phyloP scores from a whole-genome alignment of 805 yeast species.

The Candida sanyiensis region DNA sequence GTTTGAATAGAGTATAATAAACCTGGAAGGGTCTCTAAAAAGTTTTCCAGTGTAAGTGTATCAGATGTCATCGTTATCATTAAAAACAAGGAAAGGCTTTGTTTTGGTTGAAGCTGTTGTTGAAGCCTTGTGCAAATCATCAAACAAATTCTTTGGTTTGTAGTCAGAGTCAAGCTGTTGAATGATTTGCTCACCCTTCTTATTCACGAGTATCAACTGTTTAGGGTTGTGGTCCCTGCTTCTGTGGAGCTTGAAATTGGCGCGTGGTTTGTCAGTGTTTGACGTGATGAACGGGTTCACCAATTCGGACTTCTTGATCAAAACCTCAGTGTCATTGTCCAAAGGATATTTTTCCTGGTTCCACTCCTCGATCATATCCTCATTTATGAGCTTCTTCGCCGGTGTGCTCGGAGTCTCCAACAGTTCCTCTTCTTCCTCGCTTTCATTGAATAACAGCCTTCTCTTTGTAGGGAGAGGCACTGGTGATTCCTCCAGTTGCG shows the following conservation, averaged over 20 bases:
- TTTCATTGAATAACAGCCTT: conserved; percentile 17
- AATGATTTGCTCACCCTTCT: conserved; percentile 29
- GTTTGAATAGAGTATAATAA: neutral
- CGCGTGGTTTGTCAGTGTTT: neutral
- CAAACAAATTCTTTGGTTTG: conserved; percentile 28
- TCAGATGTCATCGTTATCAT: neutral
- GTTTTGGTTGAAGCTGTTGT: neutral
- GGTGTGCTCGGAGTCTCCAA: conserved; percentile 27
- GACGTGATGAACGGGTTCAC: conserved; percentile 23
- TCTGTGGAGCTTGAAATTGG: conserved; percentile 1
- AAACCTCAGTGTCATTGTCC: conserved; percentile 17
- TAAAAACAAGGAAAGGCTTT: neutral
- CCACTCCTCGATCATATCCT: conserved; percentile 30
- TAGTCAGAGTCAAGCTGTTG: conserved; percentile 17
- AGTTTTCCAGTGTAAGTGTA: neutral
- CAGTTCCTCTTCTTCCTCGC: conserved; percentile 9
- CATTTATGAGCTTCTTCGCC: conserved; percentile 29
- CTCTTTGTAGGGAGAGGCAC: conserved; percentile 20
- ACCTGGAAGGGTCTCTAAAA: neutral
- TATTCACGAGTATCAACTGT: conserved; percentile 29
- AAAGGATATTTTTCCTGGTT: conserved; percentile 19
- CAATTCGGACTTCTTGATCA: conserved; percentile 13
- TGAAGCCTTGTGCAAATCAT: conserved; percentile 9
- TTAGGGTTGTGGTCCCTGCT: conserved; percentile 18
- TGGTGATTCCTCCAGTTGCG: conserved; percentile 9